Conservation (phyloP, 768 basidiomycete species). For the Hemileccinum impolitum region DNA sequence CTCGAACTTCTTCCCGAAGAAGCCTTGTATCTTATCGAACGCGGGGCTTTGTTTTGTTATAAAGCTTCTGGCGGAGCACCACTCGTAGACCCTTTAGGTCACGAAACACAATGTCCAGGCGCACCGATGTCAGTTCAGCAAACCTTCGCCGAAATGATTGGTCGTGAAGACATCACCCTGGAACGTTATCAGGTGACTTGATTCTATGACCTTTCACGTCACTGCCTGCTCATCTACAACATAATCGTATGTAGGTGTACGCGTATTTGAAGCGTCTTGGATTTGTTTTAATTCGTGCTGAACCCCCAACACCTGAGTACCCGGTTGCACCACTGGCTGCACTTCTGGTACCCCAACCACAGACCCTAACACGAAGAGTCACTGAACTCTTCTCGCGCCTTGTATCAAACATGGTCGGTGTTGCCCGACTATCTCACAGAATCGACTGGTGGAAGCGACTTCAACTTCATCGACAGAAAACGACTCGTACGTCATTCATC, state of each 20-base stretch:
- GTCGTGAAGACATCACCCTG: constrained; percentile 67
- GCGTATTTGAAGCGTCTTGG: constrained; percentile 90
- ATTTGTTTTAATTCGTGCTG: constrained; percentile 80
- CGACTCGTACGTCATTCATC: constrained; percentile 42
- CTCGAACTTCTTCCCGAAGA: constrained; percentile 94
- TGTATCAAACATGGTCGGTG: constrained; percentile 3
- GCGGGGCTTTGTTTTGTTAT: constrained; percentile 86
- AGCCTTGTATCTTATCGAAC: constrained; percentile 87
- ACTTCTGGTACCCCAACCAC: constrained; percentile 6
- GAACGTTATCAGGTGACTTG: constrained; percentile 80
- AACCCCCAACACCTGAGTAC: constrained; percentile 54
- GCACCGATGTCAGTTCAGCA: constrained; percentile 90
- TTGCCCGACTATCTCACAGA: constrained; percentile 7
- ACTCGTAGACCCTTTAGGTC: constrained; percentile 2
- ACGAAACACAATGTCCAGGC: constrained; percentile 47
- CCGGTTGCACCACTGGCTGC: constrained; percentile 41
- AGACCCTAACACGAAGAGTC: neutral
- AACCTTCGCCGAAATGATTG: constrained; percentile 83
- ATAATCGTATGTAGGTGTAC: constrained; percentile 64
- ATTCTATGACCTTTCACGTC: constrained; percentile 7
- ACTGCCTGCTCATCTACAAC: neutral
- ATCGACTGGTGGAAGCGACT: constrained; percentile 68
- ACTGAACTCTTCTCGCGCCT: constrained; percentile 11
- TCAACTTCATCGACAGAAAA: constrained; percentile 48
- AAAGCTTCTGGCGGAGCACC: constrained; percentile 38